Evolutionary conservation across 192 early-diverging fungal genomes (phyloP), one percentile per base, ranked within the genome.

Genomic region (Bifiguratus adelaidae): DNA sequence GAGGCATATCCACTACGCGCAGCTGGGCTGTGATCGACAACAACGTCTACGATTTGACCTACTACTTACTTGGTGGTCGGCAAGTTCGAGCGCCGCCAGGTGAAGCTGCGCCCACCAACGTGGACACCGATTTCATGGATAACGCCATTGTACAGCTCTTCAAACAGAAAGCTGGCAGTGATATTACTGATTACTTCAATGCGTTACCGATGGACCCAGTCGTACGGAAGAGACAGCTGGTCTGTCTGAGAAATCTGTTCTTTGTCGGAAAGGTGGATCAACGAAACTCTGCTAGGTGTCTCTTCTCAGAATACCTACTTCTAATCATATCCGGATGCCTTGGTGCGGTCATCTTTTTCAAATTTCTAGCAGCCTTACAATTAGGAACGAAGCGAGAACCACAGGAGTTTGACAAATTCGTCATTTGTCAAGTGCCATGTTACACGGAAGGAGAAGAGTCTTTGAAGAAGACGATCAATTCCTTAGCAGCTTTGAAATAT

Each of bases 381-480:
- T 27, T 38, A 41, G 3, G 41, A 7, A 8, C 7, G 30, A 29
- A 78, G 37, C 75, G 77, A 23, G 74, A 76, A 47, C 86, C 88
- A 1, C 85, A 94, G 53, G 82, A 89, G 19, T 74, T 86, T 53
- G 81, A 88, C 57, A 83, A 89, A 54, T 94, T 97, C 66, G 86
- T 94, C 50, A 83, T 97, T 34, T 83, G 81, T 58, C 91, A 92
- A 58, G 86, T 97, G 11, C 92, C 94, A 8, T 97, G 94, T 71
- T 99, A 99, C 67, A 97, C 94, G 7, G 96, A 99, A 61, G 87
- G 86, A 47, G 96, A 99, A 53, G 86, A 82, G 20, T 97, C 96
- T 2, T 71, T 99, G 32, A 70, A 81, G 28, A 83, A 86, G 50
- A 99, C 96, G 0, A 72, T 99, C 30, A 81, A 99, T 57, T 99